These are phyloP conservation scores for Mitragyna speciosa DNA, from an alignment of 257 asterid genomes.

Conservation along the genomic window DNA sequence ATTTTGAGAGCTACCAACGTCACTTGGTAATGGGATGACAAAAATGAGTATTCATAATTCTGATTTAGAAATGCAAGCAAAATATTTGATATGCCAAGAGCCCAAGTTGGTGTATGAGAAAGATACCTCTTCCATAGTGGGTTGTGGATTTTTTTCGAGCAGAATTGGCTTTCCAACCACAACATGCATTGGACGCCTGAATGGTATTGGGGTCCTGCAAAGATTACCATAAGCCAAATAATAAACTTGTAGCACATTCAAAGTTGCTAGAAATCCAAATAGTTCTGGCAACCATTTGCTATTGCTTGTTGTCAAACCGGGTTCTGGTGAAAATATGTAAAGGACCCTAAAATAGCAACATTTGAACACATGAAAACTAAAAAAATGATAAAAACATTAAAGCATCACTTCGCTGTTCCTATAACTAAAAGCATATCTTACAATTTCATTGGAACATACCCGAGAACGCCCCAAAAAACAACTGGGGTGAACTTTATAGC, in stretches of 20 bases:
- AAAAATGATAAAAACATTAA: no score
- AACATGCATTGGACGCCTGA: conserved; percentile 77
- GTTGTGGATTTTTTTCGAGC: conserved; percentile 62
- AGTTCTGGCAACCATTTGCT: no score
- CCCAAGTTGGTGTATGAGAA: background rate
- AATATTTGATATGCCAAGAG: no score
- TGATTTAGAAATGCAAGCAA: no score
- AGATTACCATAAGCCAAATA: no score
- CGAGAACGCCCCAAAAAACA: conserved; percentile 83
- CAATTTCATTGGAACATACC: conserved; percentile 52
- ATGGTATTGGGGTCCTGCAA: conserved; percentile 88
- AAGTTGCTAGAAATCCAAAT: no score
- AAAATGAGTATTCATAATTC: no score
- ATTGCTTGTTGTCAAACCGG: background rate
- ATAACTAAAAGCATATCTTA: no score
- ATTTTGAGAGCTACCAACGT: no score
- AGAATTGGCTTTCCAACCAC: conserved; percentile 88
- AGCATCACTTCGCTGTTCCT: background rate
- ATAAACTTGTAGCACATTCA: no score
- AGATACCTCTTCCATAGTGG: conserved; percentile 75
- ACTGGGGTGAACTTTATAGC: conserved; percentile 80
- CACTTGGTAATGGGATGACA: no score
- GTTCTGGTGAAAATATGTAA: background rate
- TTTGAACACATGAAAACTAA: background rate
- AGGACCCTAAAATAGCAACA: background rate